phyloP scores from a whole-genome alignment of 2,329 filamentous ascomycete genomes.

The Phialophora verrucosa region DNA sequence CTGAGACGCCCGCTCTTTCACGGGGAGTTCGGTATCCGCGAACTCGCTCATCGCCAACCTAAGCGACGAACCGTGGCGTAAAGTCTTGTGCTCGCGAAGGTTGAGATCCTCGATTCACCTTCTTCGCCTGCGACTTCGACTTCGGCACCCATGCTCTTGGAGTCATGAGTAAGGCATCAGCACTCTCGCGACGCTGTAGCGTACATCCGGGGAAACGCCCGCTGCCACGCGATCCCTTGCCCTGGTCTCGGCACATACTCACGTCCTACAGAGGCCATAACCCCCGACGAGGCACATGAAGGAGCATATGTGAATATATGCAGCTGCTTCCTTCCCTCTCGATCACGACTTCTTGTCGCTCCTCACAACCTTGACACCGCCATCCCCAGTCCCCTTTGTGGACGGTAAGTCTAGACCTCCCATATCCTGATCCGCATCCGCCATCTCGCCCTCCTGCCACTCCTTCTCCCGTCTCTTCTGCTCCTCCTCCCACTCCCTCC shows the following conservation, averaged over 20 bases:
- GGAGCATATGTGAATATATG: neutral
- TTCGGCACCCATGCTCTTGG: neutral
- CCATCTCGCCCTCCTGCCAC: conserved; percentile 31
- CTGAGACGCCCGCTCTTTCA: neutral
- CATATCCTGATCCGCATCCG: conserved; percentile 39
- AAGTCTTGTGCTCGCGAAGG: neutral
- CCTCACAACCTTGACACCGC: conserved; percentile 68
- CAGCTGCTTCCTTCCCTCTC: neutral
- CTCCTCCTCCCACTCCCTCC: conserved; percentile 75
- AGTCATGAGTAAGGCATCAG: neutral
- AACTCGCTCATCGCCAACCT: neutral
- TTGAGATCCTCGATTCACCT: neutral
- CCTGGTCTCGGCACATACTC: neutral
- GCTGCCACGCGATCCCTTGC: neutral
- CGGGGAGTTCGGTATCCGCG: neutral
- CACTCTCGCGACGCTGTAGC: neutral
- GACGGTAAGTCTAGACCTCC: conserved; percentile 50
- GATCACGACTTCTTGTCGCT: conserved; percentile 27
- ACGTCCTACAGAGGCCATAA: neutral
- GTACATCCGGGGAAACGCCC: too few relatives aligned
- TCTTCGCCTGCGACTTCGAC: neutral
- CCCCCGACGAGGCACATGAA: neutral
- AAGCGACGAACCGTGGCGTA: neutral
- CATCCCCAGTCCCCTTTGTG: conserved; percentile 49
- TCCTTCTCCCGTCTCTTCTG: conserved; percentile 58